These are phyloP conservation scores for Ascochyta rabiei DNA, from an alignment of 2,329 filamentous ascomycete species.

Conservation along the genomic window DNA sequence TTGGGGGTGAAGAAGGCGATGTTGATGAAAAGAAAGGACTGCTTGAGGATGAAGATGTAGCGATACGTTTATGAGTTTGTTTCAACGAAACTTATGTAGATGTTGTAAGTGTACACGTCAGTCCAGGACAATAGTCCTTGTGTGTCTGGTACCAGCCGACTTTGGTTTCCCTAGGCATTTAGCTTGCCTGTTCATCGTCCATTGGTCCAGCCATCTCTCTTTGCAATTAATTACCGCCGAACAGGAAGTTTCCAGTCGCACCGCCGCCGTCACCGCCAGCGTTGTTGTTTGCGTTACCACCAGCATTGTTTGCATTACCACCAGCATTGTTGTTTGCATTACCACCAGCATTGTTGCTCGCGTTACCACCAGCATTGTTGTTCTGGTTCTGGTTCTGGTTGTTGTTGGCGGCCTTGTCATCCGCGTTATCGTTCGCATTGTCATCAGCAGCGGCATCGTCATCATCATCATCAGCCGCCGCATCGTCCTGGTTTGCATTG, in stretches of 20 bases:
- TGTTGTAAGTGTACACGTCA: background rate
- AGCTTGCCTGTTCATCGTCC: background rate
- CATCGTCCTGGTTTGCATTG: no score
- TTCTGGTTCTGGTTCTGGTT: no score
- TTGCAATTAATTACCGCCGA: background rate
- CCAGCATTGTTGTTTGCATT: background rate
- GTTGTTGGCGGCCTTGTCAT: no score
- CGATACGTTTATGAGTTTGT: background rate
- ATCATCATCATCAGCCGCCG: no score
- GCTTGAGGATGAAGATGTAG: background rate
- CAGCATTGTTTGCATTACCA: background rate
- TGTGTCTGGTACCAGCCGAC: background rate
- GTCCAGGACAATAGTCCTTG: background rate
- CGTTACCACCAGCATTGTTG: background rate
- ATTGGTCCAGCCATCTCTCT: background rate
- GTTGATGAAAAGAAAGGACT: slow-evolving; percentile 6
- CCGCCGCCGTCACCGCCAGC: background rate
- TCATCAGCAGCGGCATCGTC: background rate
- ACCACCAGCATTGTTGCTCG: background rate
- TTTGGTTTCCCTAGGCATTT: background rate
- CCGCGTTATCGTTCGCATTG: background rate
- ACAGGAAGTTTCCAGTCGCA: slow-evolving; percentile 3
- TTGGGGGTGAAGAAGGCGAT: background rate
- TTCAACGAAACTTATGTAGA: background rate
- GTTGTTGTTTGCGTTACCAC: slow-evolving; percentile 1